phyloP scores from a whole-genome alignment of 305 asterid species.

The Petunia hybrid region DNA sequence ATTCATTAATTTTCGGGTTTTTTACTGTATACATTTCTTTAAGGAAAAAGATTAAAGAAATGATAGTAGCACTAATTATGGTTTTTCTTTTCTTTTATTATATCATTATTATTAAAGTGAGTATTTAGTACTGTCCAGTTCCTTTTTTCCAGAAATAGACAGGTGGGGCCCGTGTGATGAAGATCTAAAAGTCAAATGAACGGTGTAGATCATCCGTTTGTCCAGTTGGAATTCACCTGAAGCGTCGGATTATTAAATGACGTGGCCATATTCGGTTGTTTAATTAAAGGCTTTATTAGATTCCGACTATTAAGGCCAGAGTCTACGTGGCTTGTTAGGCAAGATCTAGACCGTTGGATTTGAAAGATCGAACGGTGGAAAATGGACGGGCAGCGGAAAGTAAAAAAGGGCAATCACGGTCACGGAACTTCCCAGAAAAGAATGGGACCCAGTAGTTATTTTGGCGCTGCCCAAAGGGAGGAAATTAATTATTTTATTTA shows the following conservation, averaged over 20 bases:
- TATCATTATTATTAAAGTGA: neutral
- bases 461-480: conserved; percentile 30
- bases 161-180: conserved; percentile 43
- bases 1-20: conserved; percentile 58
- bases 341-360: conserved; percentile 41
- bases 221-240: conserved; percentile 13
- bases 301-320: conserved; percentile 53
- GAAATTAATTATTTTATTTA: conserved; percentile 29
- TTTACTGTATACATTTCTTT: conserved; percentile 7
- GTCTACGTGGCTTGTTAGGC: conserved; percentile 44
- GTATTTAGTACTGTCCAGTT: conserved; percentile 40
- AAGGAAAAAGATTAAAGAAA: neutral
- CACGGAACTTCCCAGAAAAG: conserved; percentile 64
- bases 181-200: conserved; percentile 40
- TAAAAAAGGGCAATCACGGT: conserved; percentile 59
- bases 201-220: conserved; percentile 39
- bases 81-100: conserved; percentile 37
- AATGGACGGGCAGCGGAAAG: neutral
- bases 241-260: conserved; percentile 54
- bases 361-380: conserved; percentile 43
- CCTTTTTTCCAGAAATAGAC: conserved; percentile 40
- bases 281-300: conserved; percentile 36
- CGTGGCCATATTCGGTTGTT: conserved; percentile 57
- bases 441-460: conserved; percentile 45
- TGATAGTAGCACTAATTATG: conserved; percentile 44